A percentile compares a stretch with the other conserved stretches of the same genome.
Conservation (phyloP, 2,329 filamentous ascomycete species). For the Pyrenophora teres region DNA sequence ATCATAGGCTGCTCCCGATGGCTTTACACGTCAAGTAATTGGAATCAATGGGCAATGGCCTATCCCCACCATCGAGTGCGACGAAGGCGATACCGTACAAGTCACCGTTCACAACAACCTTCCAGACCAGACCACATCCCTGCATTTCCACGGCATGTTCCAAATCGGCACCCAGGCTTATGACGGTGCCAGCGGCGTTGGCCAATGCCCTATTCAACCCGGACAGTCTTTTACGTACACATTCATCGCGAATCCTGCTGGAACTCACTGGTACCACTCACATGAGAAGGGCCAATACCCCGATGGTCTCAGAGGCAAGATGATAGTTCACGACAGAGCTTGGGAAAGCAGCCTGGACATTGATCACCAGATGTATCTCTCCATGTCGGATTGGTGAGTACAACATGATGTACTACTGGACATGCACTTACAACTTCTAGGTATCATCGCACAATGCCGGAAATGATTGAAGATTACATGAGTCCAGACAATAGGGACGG, state of each 20-base stretch:
- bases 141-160: constrained; percentile 58
- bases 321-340: constrained; percentile 45
- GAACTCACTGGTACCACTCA: constrained; percentile 69
- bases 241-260: constrained; percentile 61
- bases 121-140: constrained; percentile 17
- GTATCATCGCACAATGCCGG: constrained; percentile 12
- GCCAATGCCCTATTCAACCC: constrained; percentile 62
- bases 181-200: constrained; percentile 80
- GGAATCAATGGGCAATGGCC: constrained; percentile 69
- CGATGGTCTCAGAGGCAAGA: constrained; percentile 46
- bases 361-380: constrained; percentile 8
- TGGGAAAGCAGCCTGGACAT: constrained; percentile 50
- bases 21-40: constrained; percentile 68
- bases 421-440: constrained; percentile 14
- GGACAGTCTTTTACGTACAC: constrained; percentile 68
- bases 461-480: constrained; percentile 49
- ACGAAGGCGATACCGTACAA: constrained; percentile 54
- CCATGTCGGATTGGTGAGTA: constrained; percentile 12
- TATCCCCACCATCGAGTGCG: constrained; percentile 64
- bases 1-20: constrained; percentile 60
- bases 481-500: constrained; percentile 49
- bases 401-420: constrained; percentile 12
- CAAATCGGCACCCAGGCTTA: constrained; percentile 63
- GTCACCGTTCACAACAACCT: constrained; percentile 45
- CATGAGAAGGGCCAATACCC: constrained; percentile 57